Conservation (phyloP, 768 basidiomycete genomes). For the Boletus coccyginus region DNA sequence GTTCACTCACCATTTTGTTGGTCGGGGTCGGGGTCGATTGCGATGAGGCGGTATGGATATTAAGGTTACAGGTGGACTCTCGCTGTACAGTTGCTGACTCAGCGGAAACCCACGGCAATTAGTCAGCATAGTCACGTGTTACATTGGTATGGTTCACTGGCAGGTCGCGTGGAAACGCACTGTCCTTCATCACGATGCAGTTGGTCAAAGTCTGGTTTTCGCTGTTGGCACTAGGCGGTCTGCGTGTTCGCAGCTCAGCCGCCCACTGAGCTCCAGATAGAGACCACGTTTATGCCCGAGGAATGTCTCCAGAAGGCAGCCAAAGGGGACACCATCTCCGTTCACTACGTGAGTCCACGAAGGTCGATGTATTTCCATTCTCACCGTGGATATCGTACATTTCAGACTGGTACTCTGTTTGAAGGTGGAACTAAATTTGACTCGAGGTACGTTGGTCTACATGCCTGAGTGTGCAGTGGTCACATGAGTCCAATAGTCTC, state of each 20-base stretch:
- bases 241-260: slow-evolving; percentile 46
- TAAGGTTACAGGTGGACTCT: slow-evolving; percentile 32
- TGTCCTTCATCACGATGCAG: slow-evolving; percentile 42
- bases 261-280: slow-evolving; percentile 57
- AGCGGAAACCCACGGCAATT: slow-evolving; percentile 16
- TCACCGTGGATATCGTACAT: not conserved
- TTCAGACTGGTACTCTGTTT: slow-evolving; percentile 70
- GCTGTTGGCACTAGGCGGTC: slow-evolving; percentile 44
- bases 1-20: slow-evolving; percentile 48
- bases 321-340: slow-evolving; percentile 62
- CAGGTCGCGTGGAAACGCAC: not conserved
- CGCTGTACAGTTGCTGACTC: slow-evolving; percentile 45
- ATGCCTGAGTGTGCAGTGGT: not conserved
- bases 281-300: slow-evolving; percentile 57
- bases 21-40: slow-evolving; percentile 32
- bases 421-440: slow-evolving; percentile 83
- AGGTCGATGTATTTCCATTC: not conserved
- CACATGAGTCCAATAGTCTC: slow-evolving; percentile 37
- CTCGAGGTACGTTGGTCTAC: slow-evolving; percentile 56
- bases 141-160: no score
- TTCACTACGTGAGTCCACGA: slow-evolving; percentile 70
- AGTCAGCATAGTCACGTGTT: slow-evolving; percentile 8
- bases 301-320: slow-evolving; percentile 53
- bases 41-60: slow-evolving; percentile 17
- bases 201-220: slow-evolving; percentile 46